phyloP scores from a whole-genome alignment of 2,329 filamentous ascomycete species.

The Neocucurbitaria cava region DNA sequence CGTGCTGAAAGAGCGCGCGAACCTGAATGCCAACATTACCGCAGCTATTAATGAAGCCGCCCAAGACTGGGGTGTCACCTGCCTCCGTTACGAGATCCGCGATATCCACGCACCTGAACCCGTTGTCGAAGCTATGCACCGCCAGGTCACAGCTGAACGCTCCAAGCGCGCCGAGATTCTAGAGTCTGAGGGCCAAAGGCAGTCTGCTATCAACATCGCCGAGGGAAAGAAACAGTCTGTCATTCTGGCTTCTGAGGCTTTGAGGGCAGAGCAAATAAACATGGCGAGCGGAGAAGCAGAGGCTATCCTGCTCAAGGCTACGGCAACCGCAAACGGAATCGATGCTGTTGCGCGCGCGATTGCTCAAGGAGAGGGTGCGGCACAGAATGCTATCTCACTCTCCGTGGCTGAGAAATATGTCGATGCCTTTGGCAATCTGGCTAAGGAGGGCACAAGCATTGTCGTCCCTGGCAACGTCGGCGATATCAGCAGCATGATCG shows the following conservation, averaged over 20 bases:
- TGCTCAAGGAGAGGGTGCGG: conserved; percentile 72
- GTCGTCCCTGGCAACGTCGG: conserved; percentile 97
- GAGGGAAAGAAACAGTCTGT: conserved; percentile 97
- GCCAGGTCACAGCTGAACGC: conserved; percentile 95
- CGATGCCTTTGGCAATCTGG: conserved; percentile 88
- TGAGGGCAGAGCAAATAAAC: conserved; percentile 92
- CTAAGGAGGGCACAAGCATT: conserved; percentile 93
- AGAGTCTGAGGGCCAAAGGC: conserved; percentile 94
- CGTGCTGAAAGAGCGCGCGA: conserved; percentile 94
- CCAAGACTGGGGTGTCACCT: conserved; percentile 95
- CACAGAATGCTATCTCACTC: conserved; percentile 83
- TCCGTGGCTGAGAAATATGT: conserved; percentile 98
- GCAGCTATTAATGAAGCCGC: conserved; percentile 97
- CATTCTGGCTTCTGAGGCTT: conserved; percentile 91
- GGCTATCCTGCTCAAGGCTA: conserved; percentile 85
- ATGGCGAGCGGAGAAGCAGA: conserved; percentile 90
- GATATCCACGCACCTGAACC: conserved; percentile 95
- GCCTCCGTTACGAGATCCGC: conserved; percentile 95
- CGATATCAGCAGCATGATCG: conserved; percentile 96
- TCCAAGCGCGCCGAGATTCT: conserved; percentile 98
- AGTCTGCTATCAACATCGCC: conserved; percentile 98
- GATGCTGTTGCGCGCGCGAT: conserved; percentile 83
- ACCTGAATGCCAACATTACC: conserved; percentile 98
- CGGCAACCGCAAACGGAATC: conserved; percentile 86
- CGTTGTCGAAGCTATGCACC: conserved; percentile 97